Percentiles rank a stretch among this genome's conserved stretches.
Conservation (phyloP, 2,329 filamentous ascomycete species). For the Fusarium buxicola region DNA sequence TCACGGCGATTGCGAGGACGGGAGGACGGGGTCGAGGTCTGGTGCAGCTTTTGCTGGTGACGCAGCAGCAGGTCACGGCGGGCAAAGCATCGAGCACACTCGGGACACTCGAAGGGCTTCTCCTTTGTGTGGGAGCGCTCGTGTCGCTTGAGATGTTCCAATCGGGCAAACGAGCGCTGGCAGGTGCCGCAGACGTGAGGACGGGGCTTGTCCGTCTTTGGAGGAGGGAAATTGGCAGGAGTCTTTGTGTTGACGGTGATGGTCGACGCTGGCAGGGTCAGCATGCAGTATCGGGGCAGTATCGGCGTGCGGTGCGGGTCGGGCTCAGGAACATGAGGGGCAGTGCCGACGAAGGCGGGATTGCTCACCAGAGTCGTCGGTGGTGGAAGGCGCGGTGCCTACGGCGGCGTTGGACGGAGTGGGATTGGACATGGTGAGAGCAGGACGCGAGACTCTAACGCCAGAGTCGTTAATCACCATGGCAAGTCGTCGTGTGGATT, state of each 20-base stretch:
- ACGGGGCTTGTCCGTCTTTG: slow-evolving; percentile 97
- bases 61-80: slow-evolving; percentile 89
- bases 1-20: slow-evolving; percentile 90
- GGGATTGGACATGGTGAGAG: slow-evolving; percentile 54
- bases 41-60: slow-evolving; percentile 98
- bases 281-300: slow-evolving; percentile 42
- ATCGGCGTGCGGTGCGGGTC: slow-evolving; percentile 38
- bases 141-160: slow-evolving; percentile 97
- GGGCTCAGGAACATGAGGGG: slow-evolving; percentile 50
- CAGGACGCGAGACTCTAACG: slow-evolving; percentile 51
- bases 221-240: slow-evolving; percentile 72
- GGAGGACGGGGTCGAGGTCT: slow-evolving; percentile 88
- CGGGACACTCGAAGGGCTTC: slow-evolving; percentile 97
- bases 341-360: slow-evolving; percentile 45
- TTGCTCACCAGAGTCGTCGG: slow-evolving; percentile 58
- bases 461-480: slow-evolving; percentile 57
- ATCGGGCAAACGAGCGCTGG: slow-evolving; percentile 88
- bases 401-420: slow-evolving; percentile 47
- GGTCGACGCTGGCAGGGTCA: slow-evolving; percentile 57
- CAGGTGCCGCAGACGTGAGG: slow-evolving; percentile 95
- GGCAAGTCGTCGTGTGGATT: slow-evolving; percentile 37
- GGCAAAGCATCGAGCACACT: slow-evolving; percentile 95
- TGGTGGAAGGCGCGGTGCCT: slow-evolving; percentile 43
- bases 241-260: slow-evolving; percentile 64
- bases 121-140: slow-evolving; percentile 99